Percentiles rank a stretch among this genome's conserved stretches.
Evolutionary conservation across 2,329 filamentous ascomycete species (phyloP).

Genomic region (Colletotrichum limetticola): DNA sequence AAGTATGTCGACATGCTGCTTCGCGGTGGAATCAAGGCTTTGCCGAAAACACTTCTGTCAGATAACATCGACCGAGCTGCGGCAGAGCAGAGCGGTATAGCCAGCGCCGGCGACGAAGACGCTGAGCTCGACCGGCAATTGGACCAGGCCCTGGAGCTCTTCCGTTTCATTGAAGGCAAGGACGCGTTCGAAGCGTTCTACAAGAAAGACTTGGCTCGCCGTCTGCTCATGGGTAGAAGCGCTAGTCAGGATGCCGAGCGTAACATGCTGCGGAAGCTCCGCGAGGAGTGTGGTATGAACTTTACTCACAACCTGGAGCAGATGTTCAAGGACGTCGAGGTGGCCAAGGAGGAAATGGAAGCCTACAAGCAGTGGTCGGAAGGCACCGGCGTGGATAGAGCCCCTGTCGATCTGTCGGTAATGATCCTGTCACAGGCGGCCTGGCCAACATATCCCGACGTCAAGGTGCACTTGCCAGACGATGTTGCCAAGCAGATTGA

Average conservation of each 20-base stretch:
- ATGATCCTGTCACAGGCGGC: slow-evolving; percentile 91
- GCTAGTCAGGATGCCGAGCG: slow-evolving; percentile 95
- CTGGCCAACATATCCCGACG: slow-evolving; percentile 91
- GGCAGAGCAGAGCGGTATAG: slow-evolving; percentile 71
- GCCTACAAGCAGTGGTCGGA: slow-evolving; percentile 76
- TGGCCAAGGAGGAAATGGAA: slow-evolving; percentile 92
- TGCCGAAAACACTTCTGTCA: slow-evolving; percentile 75
- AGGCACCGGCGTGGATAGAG: slow-evolving; percentile 45
- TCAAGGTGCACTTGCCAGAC: slow-evolving; percentile 76
- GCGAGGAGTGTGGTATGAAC: slow-evolving; percentile 90
- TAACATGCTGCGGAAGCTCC: slow-evolving; percentile 92
- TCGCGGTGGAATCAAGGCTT: slow-evolving; percentile 85
- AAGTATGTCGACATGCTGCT: slow-evolving; percentile 94
- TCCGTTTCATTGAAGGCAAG: slow-evolving; percentile 97
- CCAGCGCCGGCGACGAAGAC: slow-evolving; percentile 85
- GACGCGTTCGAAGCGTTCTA: slow-evolving; percentile 99
- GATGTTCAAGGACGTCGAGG: slow-evolving; percentile 99
- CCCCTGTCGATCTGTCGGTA: slow-evolving; percentile 79
- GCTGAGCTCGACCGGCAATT: slow-evolving; percentile 91
- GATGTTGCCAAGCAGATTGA: slow-evolving; percentile 81
- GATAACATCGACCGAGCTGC: slow-evolving; percentile 67
- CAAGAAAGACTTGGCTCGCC: slow-evolving; percentile 93
- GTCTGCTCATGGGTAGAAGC: slow-evolving; percentile 90
- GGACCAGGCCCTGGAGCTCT: slow-evolving; percentile 92
- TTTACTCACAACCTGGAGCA: slow-evolving; percentile 98